A percentile compares a stretch with the other conserved stretches of the same genome.
phyloP scores from a whole-genome alignment of 2,329 filamentous ascomycete genomes.

The Coleophoma crateriformis region DNA sequence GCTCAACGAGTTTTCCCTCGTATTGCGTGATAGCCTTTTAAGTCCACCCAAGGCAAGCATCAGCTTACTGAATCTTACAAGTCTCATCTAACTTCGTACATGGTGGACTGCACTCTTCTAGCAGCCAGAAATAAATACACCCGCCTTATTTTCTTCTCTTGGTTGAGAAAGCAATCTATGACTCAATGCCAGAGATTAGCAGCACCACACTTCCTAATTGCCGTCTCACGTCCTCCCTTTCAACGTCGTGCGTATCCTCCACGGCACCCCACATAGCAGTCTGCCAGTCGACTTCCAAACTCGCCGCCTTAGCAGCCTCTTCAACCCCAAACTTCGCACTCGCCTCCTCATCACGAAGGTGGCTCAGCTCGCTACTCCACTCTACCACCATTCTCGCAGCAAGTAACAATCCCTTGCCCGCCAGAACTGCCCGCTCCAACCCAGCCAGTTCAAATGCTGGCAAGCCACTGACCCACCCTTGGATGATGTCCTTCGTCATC shows the following conservation, averaged over 20 bases:
- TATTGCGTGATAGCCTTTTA: too few relatives aligned
- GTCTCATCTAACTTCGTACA: too few relatives aligned
- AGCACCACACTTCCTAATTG: slow-evolving; percentile 85
- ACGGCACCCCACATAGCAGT: slow-evolving; percentile 91
- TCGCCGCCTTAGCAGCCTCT: slow-evolving; percentile 72
- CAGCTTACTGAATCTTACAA: too few relatives aligned
- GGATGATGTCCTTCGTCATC: slow-evolving; percentile 70
- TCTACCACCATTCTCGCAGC: slow-evolving; percentile 74
- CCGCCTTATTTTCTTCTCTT: too few relatives aligned
- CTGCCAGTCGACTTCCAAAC: slow-evolving; percentile 86
- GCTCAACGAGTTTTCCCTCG: too few relatives aligned
- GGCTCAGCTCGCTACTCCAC: slow-evolving; percentile 73
- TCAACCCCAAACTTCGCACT: slow-evolving; percentile 65
- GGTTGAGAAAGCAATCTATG: too few relatives aligned
- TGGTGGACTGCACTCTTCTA: too few relatives aligned
- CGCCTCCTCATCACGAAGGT: slow-evolving; percentile 31
- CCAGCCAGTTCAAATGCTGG: slow-evolving; percentile 79
- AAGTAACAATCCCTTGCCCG: slow-evolving; percentile 79
- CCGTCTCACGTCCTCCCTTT: slow-evolving; percentile 80
- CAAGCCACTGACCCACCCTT: slow-evolving; percentile 70
- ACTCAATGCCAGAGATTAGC: slow-evolving; percentile 57
- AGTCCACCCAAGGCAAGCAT: too few relatives aligned
- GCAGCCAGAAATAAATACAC: too few relatives aligned
- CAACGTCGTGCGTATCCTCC: slow-evolving; percentile 92
- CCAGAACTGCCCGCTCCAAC: slow-evolving; percentile 76